These are phyloP conservation scores for Bolboschoenoplectus hybrid DNA, from an alignment of 202 grass and related monocot species.

Conservation along the genomic window DNA sequence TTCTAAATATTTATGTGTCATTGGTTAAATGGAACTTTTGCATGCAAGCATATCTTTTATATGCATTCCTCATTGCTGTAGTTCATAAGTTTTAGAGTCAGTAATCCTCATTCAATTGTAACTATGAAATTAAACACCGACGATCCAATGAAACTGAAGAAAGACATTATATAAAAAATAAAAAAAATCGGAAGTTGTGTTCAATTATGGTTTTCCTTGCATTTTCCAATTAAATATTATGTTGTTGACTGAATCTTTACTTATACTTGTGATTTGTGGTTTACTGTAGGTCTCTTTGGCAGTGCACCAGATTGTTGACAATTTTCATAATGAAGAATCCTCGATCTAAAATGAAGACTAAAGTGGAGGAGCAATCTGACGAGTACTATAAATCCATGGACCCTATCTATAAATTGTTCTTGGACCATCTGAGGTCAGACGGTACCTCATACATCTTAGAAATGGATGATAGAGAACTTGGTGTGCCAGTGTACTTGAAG, in stretches of 20 bases:
- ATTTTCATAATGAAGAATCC: constrained; percentile 9
- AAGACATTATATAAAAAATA: not conserved
- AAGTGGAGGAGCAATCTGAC: not conserved
- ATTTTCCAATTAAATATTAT: not conserved
- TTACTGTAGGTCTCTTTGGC: not conserved
- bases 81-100: not conserved
- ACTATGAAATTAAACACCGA: not conserved
- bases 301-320: not conserved
- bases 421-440: constrained; percentile 57
- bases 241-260: not conserved
- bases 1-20: not conserved
- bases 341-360: constrained; percentile 27
- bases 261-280: not conserved
- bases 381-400: constrained; percentile 42
- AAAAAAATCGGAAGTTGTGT: not conserved
- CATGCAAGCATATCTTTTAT: not conserved
- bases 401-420: constrained; percentile 60
- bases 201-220: not conserved
- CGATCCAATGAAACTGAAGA: not conserved
- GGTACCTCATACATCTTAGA: constrained; percentile 47
- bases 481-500: constrained; percentile 46
- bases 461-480: constrained; percentile 42
- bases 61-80: not conserved
- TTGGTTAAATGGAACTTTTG: not conserved
- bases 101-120: not conserved